Conservation (phyloP, 371 early-diverging fungal species). For the Mortierella sp. region DNA sequence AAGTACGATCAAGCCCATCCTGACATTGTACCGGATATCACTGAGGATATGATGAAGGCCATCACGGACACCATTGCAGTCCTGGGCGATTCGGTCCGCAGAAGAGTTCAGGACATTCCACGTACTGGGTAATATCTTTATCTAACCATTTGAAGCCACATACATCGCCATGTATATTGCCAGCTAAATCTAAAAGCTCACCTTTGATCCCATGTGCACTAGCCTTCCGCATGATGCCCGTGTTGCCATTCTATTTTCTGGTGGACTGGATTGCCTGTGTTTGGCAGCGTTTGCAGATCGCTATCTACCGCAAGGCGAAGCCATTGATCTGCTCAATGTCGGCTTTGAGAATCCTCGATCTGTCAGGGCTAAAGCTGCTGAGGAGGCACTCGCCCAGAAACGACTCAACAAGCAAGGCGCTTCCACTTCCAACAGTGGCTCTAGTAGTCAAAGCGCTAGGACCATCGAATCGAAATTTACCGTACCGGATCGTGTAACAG, state of each 20-base stretch:
- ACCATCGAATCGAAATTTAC: conserved; percentile 60
- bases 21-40: conserved; percentile 48
- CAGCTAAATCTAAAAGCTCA: too few species aligned
- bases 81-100: conserved; percentile 64
- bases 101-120: conserved; percentile 68
- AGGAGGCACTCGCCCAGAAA: conserved; percentile 32
- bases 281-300: conserved; percentile 84
- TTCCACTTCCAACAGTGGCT: background rate
- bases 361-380: conserved; percentile 53
- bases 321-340: conserved; percentile 95
- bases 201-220: background rate
- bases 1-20: conserved; percentile 42
- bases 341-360: conserved; percentile 94
- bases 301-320: conserved; percentile 73
- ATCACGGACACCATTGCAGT: conserved; percentile 54
- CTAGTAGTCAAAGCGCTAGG: background rate
- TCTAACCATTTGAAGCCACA: conserved; percentile 2
- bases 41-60: conserved; percentile 45
- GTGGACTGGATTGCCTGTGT: conserved; percentile 92
- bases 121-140: conserved; percentile 53
- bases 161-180: too few species aligned
- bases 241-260: conserved; percentile 91
- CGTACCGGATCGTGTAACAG: conserved; percentile 93
- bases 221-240: conserved; percentile 57
- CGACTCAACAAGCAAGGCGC: conserved; percentile 28